Base-by-base conservation (phyloP, 148 eudicot species). In the Persicaria tinctoria region DNA sequence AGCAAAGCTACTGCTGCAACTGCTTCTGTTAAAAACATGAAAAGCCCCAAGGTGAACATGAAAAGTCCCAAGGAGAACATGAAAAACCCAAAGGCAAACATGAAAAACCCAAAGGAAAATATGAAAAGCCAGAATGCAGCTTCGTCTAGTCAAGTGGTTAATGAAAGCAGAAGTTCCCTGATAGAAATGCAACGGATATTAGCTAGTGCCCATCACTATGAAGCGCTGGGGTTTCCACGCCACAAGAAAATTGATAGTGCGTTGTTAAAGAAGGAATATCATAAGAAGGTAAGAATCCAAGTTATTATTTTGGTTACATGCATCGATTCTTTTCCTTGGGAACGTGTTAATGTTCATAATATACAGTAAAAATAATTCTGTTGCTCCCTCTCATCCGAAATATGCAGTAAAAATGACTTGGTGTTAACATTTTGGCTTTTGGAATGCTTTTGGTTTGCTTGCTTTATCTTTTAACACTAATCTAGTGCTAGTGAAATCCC, bases 211-310 rank as follows among this genome's bases (percentile, higher is more conserved):
- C 81, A 96, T 79, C 99, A 96, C 80, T 96, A 96, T 76, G 97
- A 89, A 83, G 97, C 97, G 17, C 83, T 96, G 75, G 99, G 91
- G 72, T 83, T 96, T 79, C 85, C 85, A 8, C 89, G 95, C 57
- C 89, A 84, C 53, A 86, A 82, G 81, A 96, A 84, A 83, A 84
- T 96, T 77, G 99, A 96, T 78, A 81, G 76, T 68, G 72, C 55
- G 1, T 49, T 88, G 66, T 83, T 96, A 79, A 96, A 88, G 85
- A 96, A 92, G 85, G 99, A 96, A 81, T 96, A 96, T 80, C 87
- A 85, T 57, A 96, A 87, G 79, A 96, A 93, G 89, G 99, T 92
- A 82, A 44, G 41, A 32, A 32, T 32, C 41, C 41, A 32, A 32
- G 41, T 32, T 32, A 32, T 32, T 32, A 32, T 32, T 32, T 32